Base-by-base conservation (phyloP, 768 basidiomycete species). In the Gloeopeniophorella convolvens region DNA sequence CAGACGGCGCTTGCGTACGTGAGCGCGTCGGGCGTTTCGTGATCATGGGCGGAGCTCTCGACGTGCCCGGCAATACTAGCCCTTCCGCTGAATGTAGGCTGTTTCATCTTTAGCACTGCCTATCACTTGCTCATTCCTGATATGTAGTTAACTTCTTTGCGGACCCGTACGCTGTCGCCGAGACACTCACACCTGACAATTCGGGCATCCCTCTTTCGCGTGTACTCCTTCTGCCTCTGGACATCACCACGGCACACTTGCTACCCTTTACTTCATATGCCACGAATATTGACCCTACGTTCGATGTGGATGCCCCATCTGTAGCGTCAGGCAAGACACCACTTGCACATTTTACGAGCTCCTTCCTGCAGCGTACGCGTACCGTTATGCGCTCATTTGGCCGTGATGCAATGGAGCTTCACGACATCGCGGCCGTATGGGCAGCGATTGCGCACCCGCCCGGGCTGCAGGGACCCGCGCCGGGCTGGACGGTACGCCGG, bases 41-140 rank as follows among this genome's bases (percentile, higher is more conserved):
- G 18, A 83, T 82, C 63, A 95, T 97, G 91, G 93, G 93, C n/a
- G 93, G 91, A 12, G 86, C 91, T 2, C 64, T 97, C 20, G 90
- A 94, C 56, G 87, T 90, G 27, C 90, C 93, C 0, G 93, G 93
- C 3, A 97, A 95, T 58, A 85, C 83, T 0, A 79, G 74, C 21
- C 80, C 90, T 7, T 73, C 78, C 3, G 85, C 91, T 50, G 93
- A 96, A 65, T 95, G 92, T 89, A 67, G 66, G 80, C 15, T 63
- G 28, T 31, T 50, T 21, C 16, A 35, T 21, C 21, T 46, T 49
- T 21, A 40, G 6, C 8, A 37, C 28, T 35, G 16, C 16, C 21
- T 9, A 1, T 30, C 16, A 15, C 30, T 16, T 30, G 30, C 28
- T 54, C 35, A 59, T 27, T 4, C 20, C 6, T 10, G 13, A n/a